phyloP scores from a whole-genome alignment of 306 rosid genomes.

The Vigna reflexopilosa region DNA sequence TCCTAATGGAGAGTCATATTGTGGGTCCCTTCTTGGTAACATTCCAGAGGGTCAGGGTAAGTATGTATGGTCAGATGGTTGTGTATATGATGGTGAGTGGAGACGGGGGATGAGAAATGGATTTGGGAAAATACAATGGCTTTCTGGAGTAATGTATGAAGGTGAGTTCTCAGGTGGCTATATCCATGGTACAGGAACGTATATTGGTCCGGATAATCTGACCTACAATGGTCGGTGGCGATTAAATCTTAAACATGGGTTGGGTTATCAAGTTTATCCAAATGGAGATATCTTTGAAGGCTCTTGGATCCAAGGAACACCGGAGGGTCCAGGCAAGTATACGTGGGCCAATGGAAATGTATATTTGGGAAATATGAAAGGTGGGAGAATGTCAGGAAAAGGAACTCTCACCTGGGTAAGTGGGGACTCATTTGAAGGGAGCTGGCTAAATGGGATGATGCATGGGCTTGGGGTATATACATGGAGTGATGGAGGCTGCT shows the following conservation, averaged over 20 bases:
- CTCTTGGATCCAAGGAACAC: constrained; percentile 95
- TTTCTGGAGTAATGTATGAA: constrained; percentile 79
- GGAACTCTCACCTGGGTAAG: constrained; percentile 94
- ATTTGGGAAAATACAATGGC: constrained; percentile 68
- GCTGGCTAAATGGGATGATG: constrained; percentile 95
- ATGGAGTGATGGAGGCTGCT: constrained; percentile 96
- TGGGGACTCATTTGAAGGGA: constrained; percentile 95
- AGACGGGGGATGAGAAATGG: constrained; percentile 97
- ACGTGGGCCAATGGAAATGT: constrained; percentile 91
- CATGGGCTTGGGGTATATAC: constrained; percentile 92
- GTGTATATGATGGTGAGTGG: constrained; percentile 95
- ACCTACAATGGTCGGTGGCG: constrained; percentile 94
- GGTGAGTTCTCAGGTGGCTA: constrained; percentile 96
- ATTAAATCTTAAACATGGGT: constrained; percentile 88
- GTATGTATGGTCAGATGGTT: constrained; percentile 91
- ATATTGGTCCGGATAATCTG: constrained; percentile 61
- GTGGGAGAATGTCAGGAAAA: constrained; percentile 92
- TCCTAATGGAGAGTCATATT: constrained; percentile 74
- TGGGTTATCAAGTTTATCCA: constrained; percentile 91
- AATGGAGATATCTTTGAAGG: constrained; percentile 92
- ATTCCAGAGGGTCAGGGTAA: constrained; percentile 83
- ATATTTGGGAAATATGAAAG: constrained; percentile 94
- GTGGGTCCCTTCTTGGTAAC: constrained; percentile 82
- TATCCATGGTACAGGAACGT: constrained; percentile 85
- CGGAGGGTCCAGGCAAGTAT: constrained; percentile 97